Percentiles rank a stretch among this genome's conserved stretches.
phyloP scores from a whole-genome alignment of 306 rosid species.

The Prunus salicina region DNA sequence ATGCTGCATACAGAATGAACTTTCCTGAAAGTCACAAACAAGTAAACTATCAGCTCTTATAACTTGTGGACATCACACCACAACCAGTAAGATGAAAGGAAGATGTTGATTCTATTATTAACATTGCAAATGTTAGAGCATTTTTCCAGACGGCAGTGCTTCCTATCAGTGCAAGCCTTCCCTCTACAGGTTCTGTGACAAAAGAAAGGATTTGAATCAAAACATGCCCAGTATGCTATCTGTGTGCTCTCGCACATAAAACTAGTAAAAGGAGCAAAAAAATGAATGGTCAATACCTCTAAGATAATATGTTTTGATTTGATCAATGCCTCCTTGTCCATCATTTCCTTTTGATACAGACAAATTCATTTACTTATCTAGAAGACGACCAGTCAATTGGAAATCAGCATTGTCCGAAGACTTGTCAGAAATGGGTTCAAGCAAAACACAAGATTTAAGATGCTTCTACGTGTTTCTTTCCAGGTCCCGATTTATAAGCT shows the following conservation, averaged over 20 bases:
- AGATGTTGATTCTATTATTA: too few species aligned
- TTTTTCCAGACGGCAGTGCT: slow-evolving; percentile 67
- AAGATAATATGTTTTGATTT: slow-evolving; percentile 23
- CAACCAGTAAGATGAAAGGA: too few species aligned
- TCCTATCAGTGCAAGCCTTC: slow-evolving; percentile 32
- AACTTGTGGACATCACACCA: neutral
- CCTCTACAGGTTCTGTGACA: slow-evolving; percentile 38
- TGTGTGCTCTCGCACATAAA: slow-evolving; percentile 7
- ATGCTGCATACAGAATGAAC: slow-evolving; percentile 61
- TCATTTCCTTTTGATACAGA: slow-evolving; percentile 11
- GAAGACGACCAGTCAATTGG: slow-evolving; percentile 6
- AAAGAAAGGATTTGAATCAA: neutral
- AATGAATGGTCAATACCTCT: slow-evolving; percentile 44
- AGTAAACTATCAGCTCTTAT: slow-evolving; percentile 1
- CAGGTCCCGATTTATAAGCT: too few species aligned
- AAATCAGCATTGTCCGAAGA: slow-evolving; percentile 30
- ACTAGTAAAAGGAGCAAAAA: neutral
- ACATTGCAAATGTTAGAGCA: neutral
- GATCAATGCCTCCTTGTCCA: slow-evolving; percentile 30
- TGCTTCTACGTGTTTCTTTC: too few species aligned
- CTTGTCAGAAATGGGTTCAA: slow-evolving; percentile 69
- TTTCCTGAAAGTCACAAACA: slow-evolving; percentile 56
- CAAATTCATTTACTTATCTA: slow-evolving; percentile 18
- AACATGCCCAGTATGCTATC: slow-evolving; percentile 11
- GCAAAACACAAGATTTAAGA: slow-evolving; percentile 68